Base-by-base conservation (phyloP, 2,329 filamentous ascomycete genomes). In the Beauveria australis region DNA sequence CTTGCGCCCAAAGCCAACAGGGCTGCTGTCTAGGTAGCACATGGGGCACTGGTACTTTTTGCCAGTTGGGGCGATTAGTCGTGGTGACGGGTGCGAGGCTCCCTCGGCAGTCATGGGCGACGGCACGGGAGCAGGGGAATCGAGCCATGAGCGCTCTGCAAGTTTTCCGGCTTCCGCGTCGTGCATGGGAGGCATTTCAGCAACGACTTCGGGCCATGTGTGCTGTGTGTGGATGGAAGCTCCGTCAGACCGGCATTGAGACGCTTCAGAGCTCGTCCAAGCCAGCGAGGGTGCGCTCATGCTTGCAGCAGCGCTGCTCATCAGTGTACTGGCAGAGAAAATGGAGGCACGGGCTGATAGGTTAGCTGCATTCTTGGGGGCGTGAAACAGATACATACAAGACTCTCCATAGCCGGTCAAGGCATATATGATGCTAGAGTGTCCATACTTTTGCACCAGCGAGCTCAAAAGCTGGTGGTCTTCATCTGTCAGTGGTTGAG, bases 1-100 rank as follows among this genome's bases (percentile, higher is more conserved):
- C 68, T 78, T 78, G 61, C 76, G 73, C 41, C 76, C 76, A 54
- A 78, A 78, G 41, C 76, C 76, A 26, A 78, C 76, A 18, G 72
- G 72, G 63, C 77, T 78, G 67, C 74, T 75, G 67, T 78, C 75
- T 47, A 78, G 66, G 62, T 75, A 77, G 67, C 76, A 78, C 69
- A 78, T 75, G 30, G 76, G 76, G 64, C 76, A 78, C 66, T 78
- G 74, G 51, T 76, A 75, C 63, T 75, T 76, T 63, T 76, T 75
- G 24, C 71, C 72, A 18, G 74, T 74, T 24, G 73, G 72, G 53
- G 72, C 68, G 33, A 72, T 68, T 19, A 74, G 71, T 40, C 69
- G 72, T 19, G 74, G 74, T 37, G 73, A 75, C 3, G 72, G 69
- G 62, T 74, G 66, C 28, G 71, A 73, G 26, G 72, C 71, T 62